Conservation (phyloP, 148 eudicot species). For the Rhododendron simsii region DNA sequence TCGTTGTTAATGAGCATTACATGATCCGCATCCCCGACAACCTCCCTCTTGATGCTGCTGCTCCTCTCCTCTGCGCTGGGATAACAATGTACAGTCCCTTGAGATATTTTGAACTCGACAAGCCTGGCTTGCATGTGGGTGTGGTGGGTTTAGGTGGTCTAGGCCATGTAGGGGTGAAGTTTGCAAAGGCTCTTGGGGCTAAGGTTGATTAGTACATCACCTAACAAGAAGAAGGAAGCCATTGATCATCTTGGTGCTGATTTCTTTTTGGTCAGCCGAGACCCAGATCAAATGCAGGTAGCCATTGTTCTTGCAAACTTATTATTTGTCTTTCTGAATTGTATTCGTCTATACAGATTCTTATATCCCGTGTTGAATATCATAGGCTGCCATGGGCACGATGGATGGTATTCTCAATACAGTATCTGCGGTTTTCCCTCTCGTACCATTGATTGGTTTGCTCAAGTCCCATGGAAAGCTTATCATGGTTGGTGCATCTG, state of each 20-base stretch:
- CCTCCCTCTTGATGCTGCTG: conserved; percentile 23
- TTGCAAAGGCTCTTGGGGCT: conserved; percentile 10
- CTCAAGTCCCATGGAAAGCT: conserved; percentile 9
- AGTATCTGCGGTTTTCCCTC: not conserved
- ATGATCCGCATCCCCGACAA: conserved; percentile 19
- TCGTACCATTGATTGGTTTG: not conserved
- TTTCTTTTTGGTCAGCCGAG: not conserved
- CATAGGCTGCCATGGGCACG: conserved; percentile 3
- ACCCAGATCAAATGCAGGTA: conserved; percentile 6
- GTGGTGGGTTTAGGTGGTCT: conserved; percentile 11
- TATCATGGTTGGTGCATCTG: not conserved
- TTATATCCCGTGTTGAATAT: not conserved
- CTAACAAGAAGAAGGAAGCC: conserved; percentile 4
- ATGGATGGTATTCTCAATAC: conserved; percentile 10
- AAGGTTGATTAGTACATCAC: conserved; percentile 11
- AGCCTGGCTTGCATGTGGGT: conserved; percentile 13
- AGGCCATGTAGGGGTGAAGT: conserved; percentile 9
- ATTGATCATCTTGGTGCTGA: conserved; percentile 9
- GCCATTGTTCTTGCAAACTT: not conserved
- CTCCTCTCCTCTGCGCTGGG: conserved; percentile 11
- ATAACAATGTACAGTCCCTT: conserved; percentile 2
- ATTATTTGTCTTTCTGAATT: not conserved
- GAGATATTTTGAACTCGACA: not conserved
- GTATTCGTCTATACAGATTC: not conserved
- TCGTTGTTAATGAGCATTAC: conserved; percentile 31